Percentiles rank a stretch among this genome's conserved stretches.
These are phyloP conservation scores for Aspergillus niger DNA, from an alignment of 2,329 filamentous ascomycete species.

Conservation along the genomic window DNA sequence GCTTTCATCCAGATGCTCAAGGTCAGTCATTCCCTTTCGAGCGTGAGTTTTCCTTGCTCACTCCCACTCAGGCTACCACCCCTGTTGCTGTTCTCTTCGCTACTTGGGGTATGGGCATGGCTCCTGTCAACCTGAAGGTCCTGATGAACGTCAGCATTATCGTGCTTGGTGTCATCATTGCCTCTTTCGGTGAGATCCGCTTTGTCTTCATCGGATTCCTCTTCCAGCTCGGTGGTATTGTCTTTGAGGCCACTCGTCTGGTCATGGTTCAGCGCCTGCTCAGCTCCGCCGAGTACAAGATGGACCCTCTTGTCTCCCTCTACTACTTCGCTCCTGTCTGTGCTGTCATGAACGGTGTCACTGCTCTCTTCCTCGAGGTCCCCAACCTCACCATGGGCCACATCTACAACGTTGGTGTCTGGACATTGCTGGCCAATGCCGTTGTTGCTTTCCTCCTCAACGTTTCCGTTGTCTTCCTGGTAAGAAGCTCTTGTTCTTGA, in stretches of 20 bases:
- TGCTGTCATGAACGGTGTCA: conserved; percentile 74
- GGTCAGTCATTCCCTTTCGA: conserved; percentile 53
- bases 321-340: conserved; percentile 91
- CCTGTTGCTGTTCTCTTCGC: conserved; percentile 90
- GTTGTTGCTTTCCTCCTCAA: conserved; percentile 77
- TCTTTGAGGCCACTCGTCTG: conserved; percentile 78
- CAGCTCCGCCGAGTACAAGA: conserved; percentile 75
- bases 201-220: conserved; percentile 69
- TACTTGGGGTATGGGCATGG: conserved; percentile 83
- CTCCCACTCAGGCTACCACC: conserved; percentile 71
- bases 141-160: conserved; percentile 94
- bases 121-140: conserved; percentile 79
- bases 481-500: conserved; percentile 51
- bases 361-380: conserved; percentile 70
- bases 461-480: conserved; percentile 81
- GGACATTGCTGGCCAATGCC: conserved; percentile 72
- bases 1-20: conserved; percentile 99
- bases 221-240: conserved; percentile 72
- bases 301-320: conserved; percentile 83
- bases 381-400: conserved; percentile 67
- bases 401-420: conserved; percentile 65
- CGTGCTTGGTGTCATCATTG: conserved; percentile 90
- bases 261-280: conserved; percentile 86
- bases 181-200: conserved; percentile 92
- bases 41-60: conserved; percentile 12